These are phyloP conservation scores for Lachancea thermotolerans DNA, from an alignment of 805 yeast genomes.

Conservation along the genomic window DNA sequence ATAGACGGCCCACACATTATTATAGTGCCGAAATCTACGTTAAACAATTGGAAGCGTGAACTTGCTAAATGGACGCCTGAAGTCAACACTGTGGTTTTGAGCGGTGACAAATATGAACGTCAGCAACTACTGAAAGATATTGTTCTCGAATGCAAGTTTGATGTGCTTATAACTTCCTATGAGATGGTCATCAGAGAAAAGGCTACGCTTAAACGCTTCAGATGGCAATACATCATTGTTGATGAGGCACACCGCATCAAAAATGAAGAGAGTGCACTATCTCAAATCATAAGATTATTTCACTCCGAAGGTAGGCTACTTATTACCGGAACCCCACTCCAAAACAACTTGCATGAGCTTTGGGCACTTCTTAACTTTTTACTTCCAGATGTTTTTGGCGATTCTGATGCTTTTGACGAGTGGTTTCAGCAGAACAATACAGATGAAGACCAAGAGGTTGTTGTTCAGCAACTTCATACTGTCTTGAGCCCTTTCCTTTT, in stretches of 20 bases:
- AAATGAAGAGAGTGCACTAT: constrained; percentile 85
- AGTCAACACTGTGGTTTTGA: constrained; percentile 75
- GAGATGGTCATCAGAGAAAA: constrained; percentile 93
- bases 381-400: constrained; percentile 92
- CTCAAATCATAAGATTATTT: constrained; percentile 86
- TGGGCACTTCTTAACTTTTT: constrained; percentile 92
- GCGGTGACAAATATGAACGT: constrained; percentile 85
- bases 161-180: constrained; percentile 83
- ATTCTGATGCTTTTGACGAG: constrained; percentile 80
- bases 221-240: constrained; percentile 89
- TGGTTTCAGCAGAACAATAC: constrained; percentile 60
- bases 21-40: constrained; percentile 90
- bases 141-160: constrained; percentile 71
- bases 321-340: constrained; percentile 95
- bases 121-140: constrained; percentile 48
- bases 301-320: constrained; percentile 77
- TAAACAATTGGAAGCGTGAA: constrained; percentile 95
- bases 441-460: constrained; percentile 63
- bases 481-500: constrained; percentile 81
- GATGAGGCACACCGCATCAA: constrained; percentile 97
- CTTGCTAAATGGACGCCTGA: constrained; percentile 96
- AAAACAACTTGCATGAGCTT: constrained; percentile 88
- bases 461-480: constrained; percentile 82
- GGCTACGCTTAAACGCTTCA: constrained; percentile 65
- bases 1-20: constrained; percentile 87